phyloP scores from a whole-genome alignment of 768 basidiomycete species.

The Zangia roseola region DNA sequence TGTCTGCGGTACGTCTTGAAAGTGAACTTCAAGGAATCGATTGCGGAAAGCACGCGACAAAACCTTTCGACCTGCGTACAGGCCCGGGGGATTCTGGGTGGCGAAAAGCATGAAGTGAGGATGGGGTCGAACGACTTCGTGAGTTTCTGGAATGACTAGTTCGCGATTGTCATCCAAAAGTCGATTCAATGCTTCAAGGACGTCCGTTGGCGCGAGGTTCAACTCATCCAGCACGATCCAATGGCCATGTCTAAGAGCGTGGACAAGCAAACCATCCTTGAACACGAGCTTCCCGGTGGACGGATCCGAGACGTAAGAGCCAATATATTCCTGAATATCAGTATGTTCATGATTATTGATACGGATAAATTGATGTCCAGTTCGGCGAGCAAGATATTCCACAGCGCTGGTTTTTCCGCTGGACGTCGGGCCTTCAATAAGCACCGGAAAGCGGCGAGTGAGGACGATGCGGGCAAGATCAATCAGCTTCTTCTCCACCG shows the following conservation, averaged over 20 bases:
- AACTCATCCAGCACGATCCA: conserved; percentile 99
- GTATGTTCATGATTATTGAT: conserved; percentile 99
- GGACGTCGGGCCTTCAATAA: conserved; percentile 98
- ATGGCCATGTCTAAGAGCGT: conserved; percentile 85
- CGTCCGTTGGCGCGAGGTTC: conserved; percentile 96
- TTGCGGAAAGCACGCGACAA: conserved; percentile 95
- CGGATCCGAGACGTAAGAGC: conserved; percentile 93
- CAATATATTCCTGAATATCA: conserved; percentile 98
- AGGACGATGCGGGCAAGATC: conserved; percentile 91
- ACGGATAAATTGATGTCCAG: conserved; percentile 93
- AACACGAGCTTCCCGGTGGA: conserved; percentile 91
- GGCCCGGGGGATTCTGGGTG: conserved; percentile 94
- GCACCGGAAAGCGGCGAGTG: conserved; percentile 86
- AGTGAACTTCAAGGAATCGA: conserved; percentile 96
- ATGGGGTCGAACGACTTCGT: conserved; percentile 91
- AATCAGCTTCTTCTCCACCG: conserved; percentile 90
- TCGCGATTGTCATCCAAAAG: conserved; percentile 97
- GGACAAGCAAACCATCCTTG: conserved; percentile 91
- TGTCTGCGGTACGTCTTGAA: conserved; percentile 91
- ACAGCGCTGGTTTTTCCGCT: conserved; percentile 97
- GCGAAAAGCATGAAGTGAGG: conserved; percentile 98
- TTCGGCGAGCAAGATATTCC: conserved; percentile 89
- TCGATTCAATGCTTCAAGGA: conserved; percentile 94
- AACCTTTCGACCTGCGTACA: conserved; percentile 94
- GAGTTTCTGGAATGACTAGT: conserved; percentile 91